Base-by-base conservation (phyloP, 2,329 filamentous ascomycete genomes). In the Alternaria ventricosa region DNA sequence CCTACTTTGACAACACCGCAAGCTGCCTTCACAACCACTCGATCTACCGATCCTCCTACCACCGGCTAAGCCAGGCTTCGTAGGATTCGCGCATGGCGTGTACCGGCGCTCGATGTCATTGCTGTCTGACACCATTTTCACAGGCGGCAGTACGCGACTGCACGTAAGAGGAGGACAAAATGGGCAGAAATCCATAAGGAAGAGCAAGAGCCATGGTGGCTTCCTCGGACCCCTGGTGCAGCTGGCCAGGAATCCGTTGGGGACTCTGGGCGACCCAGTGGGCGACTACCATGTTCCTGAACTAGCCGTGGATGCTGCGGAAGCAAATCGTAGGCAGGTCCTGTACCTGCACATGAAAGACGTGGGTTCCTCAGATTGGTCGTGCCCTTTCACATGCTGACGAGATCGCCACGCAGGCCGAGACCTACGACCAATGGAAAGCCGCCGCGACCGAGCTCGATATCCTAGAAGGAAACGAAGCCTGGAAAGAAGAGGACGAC, bases 401-500 rank as follows among this genome's bases (percentile, higher is more conserved):
- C 56, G 18, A 61, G 4, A 53, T 54, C 27, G 45, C 57, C 18
- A 41, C 46, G 60, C 69, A 93, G 89, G 92, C 93, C 65, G 86
- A 88, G 63, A 87, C 87, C 1, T 86, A 89, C 70, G 82, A 86
- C 54, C 88, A 94, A 75, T 97, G 94, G 93, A 87, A 90, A 69
- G 83, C 83, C 15, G 91, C 92, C 10, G 94, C 94, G 3, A 85
- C 85, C 46, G 90, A 94, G 74, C 87, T 97, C 46, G 94, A 97
- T 75, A 78, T 85, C 10, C 82, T 97, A 13, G 93, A 97, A 77
- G 90, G 90, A 49, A 93, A 95, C 74, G 89, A 95, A 69, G 81
- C 84, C 27, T 97, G 94, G 94, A 97, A 97, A 77, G 78, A 84
- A 30, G 87, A 92, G 55, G 81, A 87, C 9, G 84, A 87, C 55